These are phyloP conservation scores for Glycine tomentella DNA, from an alignment of 306 rosid species.

Conservation along the genomic window DNA sequence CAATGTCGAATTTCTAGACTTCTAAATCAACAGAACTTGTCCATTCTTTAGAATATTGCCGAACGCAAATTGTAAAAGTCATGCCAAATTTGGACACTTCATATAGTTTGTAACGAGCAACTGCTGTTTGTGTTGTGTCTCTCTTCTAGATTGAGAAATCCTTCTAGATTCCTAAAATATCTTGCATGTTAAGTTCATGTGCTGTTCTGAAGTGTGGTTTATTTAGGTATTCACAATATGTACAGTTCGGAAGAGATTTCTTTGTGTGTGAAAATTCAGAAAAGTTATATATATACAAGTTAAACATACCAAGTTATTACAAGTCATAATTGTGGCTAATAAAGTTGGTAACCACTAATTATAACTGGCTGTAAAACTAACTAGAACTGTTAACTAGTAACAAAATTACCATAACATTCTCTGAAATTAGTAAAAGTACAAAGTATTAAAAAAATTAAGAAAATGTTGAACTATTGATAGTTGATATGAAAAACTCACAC, in stretches of 20 bases:
- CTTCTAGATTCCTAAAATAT: not conserved
- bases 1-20: too few species aligned
- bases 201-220: not conserved
- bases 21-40: not conserved
- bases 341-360: not conserved
- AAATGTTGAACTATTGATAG: not conserved
- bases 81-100: slow-evolving; percentile 4
- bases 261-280: too few species aligned
- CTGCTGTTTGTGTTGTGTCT: not conserved
- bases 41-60: not conserved
- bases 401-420: not conserved
- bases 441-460: not conserved
- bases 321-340: not conserved
- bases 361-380: not conserved
- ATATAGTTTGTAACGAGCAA: not conserved
- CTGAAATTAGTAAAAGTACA: not conserved
- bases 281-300: not conserved
- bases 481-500: not conserved
- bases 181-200: not conserved
- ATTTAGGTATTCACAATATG: not conserved
- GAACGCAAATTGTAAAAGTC: not conserved
- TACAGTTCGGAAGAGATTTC: not conserved
- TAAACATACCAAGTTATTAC: not conserved
- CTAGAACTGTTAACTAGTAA: not conserved
- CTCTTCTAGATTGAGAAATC: not conserved